Percentiles rank a stretch among this genome's conserved stretches.
Conservation (phyloP, 306 rosid species). For the Acacia melanoxylon region DNA sequence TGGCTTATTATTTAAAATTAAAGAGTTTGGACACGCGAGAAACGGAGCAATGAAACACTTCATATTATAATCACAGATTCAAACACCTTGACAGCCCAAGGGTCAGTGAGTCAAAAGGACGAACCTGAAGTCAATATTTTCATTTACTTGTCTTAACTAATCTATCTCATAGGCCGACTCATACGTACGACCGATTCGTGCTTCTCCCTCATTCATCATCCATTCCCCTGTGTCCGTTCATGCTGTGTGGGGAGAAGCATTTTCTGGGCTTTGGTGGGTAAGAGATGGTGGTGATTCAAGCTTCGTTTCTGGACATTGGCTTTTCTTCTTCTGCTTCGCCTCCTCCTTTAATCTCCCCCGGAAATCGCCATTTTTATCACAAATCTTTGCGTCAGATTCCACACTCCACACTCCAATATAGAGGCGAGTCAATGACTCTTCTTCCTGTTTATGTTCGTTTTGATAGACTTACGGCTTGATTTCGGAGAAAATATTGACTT, state of each 20-base stretch:
- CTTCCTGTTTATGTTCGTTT: background rate
- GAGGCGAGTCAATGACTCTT: conserved; percentile 21
- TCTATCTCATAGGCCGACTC: background rate
- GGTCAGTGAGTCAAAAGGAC: background rate
- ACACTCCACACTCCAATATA: background rate
- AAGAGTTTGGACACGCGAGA: background rate
- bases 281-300: conserved; percentile 31
- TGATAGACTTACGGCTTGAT: background rate
- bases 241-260: background rate
- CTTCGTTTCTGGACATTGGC: background rate
- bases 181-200: background rate
- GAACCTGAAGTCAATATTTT: background rate
- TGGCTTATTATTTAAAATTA: background rate
- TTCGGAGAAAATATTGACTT: background rate
- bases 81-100: background rate
- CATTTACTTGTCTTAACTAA: background rate
- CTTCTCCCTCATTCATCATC: background rate
- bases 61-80: background rate
- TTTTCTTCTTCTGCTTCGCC: background rate
- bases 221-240: no score
- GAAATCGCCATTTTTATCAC: background rate
- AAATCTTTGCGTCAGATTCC: background rate
- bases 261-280: background rate
- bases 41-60: background rate
- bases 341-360: background rate